Evolutionary conservation across 1,284 basidiomycete species (phyloP), one percentile per base, ranked within the genome.

Genomic region (Rhodotorula sp.): DNA sequence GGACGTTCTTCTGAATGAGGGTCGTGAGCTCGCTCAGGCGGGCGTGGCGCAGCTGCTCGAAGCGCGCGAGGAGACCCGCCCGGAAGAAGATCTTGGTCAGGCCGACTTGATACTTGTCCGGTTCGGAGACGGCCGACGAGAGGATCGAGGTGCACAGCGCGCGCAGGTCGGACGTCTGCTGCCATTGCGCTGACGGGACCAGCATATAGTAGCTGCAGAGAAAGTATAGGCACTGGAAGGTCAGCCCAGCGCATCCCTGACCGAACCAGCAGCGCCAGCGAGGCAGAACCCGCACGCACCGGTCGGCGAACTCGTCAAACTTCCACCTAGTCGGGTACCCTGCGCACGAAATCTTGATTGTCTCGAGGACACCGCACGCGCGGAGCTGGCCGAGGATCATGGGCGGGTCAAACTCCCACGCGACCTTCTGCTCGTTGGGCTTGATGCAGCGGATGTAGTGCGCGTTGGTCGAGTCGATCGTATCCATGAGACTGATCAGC

Each of bases 381-480:
- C 97, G 88, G 51, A 99, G 85, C 81, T 99, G 97, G 46, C 93
- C 90, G 53, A 99, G 84, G 27, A 99, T 96, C 81, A 98, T 95
- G 78, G 96, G 93, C 37, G 96, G 92, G 67, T 92, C 89, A 79
- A 98, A 95, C 80, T 94, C 92, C 97, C 97, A 99, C 32, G 97
- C 94, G 71, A 87, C 88, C 84, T 99, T 99, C 74, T 88, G 87
- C 80, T 99, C 97, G 81, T 99, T 99, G 3, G 97, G 97, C 82
- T 99, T 99, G 86, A 99, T 99, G 83, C 97, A 99, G 66, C 97
- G 90, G 79, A 99, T 99, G 81, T 99, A 99, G 82, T 99, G 97
- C 2, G 97, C 97, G 79, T 99, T 98, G 34, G 97, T 99, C 73
- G 92, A 90, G 79, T 93, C 91, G 77, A 99, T 90, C 1, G 97